Evolutionary conservation across 2,329 filamentous ascomycete genomes (phyloP), one percentile per base, ranked within the genome.

Genomic region (Zymoseptoria passerinii): DNA sequence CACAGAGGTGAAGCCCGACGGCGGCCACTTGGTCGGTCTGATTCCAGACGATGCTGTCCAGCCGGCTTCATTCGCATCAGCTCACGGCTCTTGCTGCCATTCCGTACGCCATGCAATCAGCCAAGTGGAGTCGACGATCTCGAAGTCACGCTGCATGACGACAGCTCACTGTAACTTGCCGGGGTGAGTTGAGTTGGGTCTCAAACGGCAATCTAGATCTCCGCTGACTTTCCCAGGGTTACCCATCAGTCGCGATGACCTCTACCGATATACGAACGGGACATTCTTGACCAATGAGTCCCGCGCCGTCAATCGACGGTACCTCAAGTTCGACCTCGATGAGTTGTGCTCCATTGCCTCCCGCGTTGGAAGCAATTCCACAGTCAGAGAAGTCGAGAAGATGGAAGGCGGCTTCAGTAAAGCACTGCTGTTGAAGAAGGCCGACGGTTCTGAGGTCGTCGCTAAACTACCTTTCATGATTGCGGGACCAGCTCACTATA

Each of bases 321-420:
- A 67, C 63, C 59, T 66, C 27, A 61, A 61, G 10, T 72, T 72
- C 53, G 63, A 72, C 48, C 10, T 71, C 13, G 64, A 70, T 44
- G 63, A 60, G 52, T 65, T 73, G 7, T 73, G 70, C 49, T 60
- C 60, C 0, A 52, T 70, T 53, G 69, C 65, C 48, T 66, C 67
- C 18, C 57, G 62, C 4, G 48, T 62, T 18, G 61, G 65, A 2
- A 50, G 57, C 23, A 58, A 52, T 18, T 72, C 68, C 7, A 62
- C 65, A 3, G 63, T 72, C 28, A 54, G 48, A 10, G 62, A 63
- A 4, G 67, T 72, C 20, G 70, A 71, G 28, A 73, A 74, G 48
- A 60, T 71, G 58, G 69, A 73, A 56, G 69, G 71, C 19, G 66
- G 65, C 2, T 72, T 72, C 54, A 71, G 64, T 60, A 74, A 72